Base-by-base conservation (phyloP, 2,329 filamentous ascomycete species). In the Pestalotiopsis sp. region DNA sequence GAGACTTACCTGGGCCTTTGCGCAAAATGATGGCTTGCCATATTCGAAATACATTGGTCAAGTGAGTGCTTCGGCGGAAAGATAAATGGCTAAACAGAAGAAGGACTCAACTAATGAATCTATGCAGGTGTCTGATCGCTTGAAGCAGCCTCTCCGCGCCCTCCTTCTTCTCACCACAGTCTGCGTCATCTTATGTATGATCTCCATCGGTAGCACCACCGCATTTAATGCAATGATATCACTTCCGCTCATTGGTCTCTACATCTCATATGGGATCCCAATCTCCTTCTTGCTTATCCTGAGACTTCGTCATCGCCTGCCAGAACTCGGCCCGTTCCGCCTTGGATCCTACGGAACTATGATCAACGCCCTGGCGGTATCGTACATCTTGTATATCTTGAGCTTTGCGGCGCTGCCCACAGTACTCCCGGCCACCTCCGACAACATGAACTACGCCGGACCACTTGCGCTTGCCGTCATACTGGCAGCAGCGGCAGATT, bases 1-100 rank as follows among this genome's bases (percentile, higher is more conserved):
- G 38, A 44, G 60, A 14, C 60, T 63, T 17, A 63, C 40, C 22
- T 48, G 60, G 39, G 60, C 60, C 11, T 63, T 63, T 30, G 22
- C 24, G 7, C n/a, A 26, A n/a, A 52, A 63, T 39, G 24, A 62
- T 3, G 67, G 67, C 0, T 24, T 68, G 40, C 67, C 67, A 26
- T 68, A 66, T 48, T 89, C 88, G 4, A 79, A 76, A 1, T 77
- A 89, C 71, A 90, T 92, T 48, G 35, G 13, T 24, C 40, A 44
- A 14, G 60, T 63, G n/a, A 63, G 60, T 63, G 5, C 5, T 13
- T 2, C 30, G 1, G 4, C 17, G 17, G 26, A 1, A 17, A 6
- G 11, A 14, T 11, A 13, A 3, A 6, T 52, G 6, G 3, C 14
- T 17, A 6, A 9, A n/a, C 4, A 9, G 44, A 3, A 6, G 17